Evolutionary conservation across 139 green algal species (phyloP), one percentile per base, ranked within the genome.

Genomic region (Micractinium conductrix): DNA sequence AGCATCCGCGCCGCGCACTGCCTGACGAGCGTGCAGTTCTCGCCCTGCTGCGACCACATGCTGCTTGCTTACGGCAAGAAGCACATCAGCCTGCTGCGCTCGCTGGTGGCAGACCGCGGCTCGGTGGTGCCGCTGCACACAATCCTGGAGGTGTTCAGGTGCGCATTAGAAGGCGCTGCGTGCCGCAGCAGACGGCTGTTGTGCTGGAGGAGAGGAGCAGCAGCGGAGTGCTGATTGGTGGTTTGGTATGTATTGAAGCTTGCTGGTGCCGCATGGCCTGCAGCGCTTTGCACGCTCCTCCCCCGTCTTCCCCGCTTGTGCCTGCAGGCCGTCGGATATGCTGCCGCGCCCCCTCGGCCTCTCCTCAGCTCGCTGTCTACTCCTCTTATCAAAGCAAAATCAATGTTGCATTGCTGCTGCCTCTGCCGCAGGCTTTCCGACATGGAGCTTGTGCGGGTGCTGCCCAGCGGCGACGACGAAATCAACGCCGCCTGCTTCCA

Each of bases 21-120:
- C 92, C 90, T 99, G 50, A 99, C 96, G n/a, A 94, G 87, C 68
- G 91, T 99, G 26, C 96, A 98, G 90, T 96, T 98, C 85, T 96
- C 92, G 12, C 96, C 96, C 58, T 92, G 91, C 6, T 93, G 88
- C 2, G 67, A 91, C 63, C 95, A 98, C 83, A 74, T 99, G 53
- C 89, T 99, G 68, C 87, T 99, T 42, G 94, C 96, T 4, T 99
- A 98, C 84, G 96, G 96, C 44, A 91, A 95, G 76, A 95, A 96
- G 50, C 96, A 98, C 89, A 91, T 93, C 43, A 93, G 86, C 22
- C 85, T 98, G 60, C 88, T 98, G 85, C 93, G 94, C 78, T 93
- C 84, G 35, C 86, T 98, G 60, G 88, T 94, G 45, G 90, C 88
- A 24, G 90, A 96, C 35, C 87, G 78, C 9, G 88, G 86, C 12